Base-by-base conservation (phyloP, 2,329 filamentous ascomycete genomes). In the Sporothrix pseudoabietina region DNA sequence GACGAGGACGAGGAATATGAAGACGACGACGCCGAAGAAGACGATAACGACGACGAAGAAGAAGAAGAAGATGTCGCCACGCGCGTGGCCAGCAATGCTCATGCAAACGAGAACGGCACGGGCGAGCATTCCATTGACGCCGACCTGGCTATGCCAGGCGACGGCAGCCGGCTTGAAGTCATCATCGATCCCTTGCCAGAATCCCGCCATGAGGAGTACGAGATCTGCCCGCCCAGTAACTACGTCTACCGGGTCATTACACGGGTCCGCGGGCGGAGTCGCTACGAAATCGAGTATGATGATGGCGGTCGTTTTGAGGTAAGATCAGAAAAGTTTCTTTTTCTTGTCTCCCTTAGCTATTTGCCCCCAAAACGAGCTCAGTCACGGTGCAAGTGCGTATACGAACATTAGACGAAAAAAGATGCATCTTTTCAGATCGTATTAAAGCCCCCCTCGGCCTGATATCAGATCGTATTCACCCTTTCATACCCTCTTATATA, bases 231-330 rank as follows among this genome's bases (percentile, higher is more conserved):
- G 19, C 73, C 72, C 2, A 77, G 75, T 68, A 41, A 73, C 72
- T 77, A 75, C 39, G 74, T 78, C n/a, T 39, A 49, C 10, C 44
- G 49, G 2, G 66, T 78, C 1, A 44, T 74, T 16, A 32, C 70
- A 16, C 65, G 71, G 7, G 41, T 63, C 0, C 71, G 71, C 0
- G 75, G 75, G 1, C 65, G 75, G 16, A 61, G 75, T 7, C 74
- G 74, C 32, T 78, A 71, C 47, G 70, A 71, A 7, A 22, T 77
- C 14, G 76, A 76, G 52, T 76, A 65, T 35, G 77, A 78, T 44
- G 76, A 77, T 59, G 75, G 76, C 4, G 47, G 55, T 19, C 47
- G 47, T 6, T 69, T 47, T 1, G 69, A 77, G 69, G 77, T 78
- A 63, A 74, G 77, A 5, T 35, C 26, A 55, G 35, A n/a, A 32